phyloP scores from a whole-genome alignment of 352 stramenopile genomes.

The Blastocystis sp. region DNA sequence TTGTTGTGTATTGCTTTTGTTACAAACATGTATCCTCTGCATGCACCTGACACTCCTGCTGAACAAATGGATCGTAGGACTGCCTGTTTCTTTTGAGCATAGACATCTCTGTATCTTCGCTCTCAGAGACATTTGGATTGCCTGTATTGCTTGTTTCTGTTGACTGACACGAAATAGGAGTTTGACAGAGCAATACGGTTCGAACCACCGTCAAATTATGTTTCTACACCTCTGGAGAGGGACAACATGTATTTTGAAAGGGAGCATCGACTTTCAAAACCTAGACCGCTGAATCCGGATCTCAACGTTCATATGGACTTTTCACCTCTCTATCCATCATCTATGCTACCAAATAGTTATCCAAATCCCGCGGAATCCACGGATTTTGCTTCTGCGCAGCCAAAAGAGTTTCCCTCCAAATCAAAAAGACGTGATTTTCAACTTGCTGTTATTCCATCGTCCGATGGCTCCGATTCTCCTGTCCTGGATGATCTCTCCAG shows the following conservation, averaged over 20 bases:
- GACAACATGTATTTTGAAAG: not conserved
- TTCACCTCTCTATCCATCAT: not conserved
- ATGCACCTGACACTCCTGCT: not conserved
- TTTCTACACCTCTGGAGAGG: not conserved
- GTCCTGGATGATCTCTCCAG: not conserved
- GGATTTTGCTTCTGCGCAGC: not conserved
- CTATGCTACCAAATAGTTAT: not conserved
- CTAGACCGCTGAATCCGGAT: conserved; percentile 31
- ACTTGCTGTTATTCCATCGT: not conserved
- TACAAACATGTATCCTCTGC: not conserved
- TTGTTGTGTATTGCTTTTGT: not conserved
- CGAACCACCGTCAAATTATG: not conserved
- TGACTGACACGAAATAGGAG: not conserved
- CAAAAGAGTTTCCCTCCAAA: not conserved
- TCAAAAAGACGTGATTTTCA: not conserved
- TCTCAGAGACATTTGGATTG: not conserved
- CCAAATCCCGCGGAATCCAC: not conserved
- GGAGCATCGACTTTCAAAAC: not conserved
- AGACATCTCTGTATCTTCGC: not conserved
- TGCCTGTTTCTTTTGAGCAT: not conserved
- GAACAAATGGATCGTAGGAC: not conserved
- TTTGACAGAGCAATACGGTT: not conserved
- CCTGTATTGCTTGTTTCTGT: not conserved
- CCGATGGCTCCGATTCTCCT: not conserved
- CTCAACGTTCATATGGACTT: conserved; percentile 31